Evolutionary conservation across 2,329 filamentous ascomycete genomes (phyloP).

Genomic region (Acephala macrosclerotiorum): DNA sequence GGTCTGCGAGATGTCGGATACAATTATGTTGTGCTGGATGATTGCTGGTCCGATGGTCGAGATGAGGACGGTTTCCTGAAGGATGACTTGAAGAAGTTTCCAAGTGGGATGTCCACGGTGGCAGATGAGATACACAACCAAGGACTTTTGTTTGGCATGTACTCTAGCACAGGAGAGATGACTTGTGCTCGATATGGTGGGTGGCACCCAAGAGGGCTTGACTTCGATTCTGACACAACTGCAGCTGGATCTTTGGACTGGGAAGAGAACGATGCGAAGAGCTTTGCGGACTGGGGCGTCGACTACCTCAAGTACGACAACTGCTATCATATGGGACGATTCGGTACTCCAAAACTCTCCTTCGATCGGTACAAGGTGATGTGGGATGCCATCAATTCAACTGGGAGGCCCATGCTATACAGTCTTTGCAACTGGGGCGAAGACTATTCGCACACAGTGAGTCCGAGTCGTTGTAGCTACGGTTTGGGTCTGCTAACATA

Average conservation of each 20-base stretch:
- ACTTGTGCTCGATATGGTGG: conserved; percentile 39
- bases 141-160: conserved; percentile 52
- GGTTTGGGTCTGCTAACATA: not conserved
- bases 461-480: not conserved
- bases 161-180: conserved; percentile 45
- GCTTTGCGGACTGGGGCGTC: conserved; percentile 58
- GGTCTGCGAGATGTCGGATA: conserved; percentile 61
- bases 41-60: conserved; percentile 55
- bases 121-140: conserved; percentile 48
- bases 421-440: conserved; percentile 54
- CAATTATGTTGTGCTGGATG: conserved; percentile 60
- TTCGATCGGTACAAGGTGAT: conserved; percentile 42
- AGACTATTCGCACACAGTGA: conserved; percentile 47
- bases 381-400: conserved; percentile 42
- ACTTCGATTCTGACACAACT: not conserved
- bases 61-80: conserved; percentile 40
- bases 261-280: conserved; percentile 57
- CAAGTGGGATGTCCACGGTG: conserved; percentile 50
- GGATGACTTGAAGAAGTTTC: conserved; percentile 48
- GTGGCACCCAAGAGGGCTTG: not conserved
- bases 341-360: conserved; percentile 43
- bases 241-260: conserved; percentile 40
- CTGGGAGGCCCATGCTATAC: conserved; percentile 44
- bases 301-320: conserved; percentile 62
- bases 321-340: conserved; percentile 59